Conservation (phyloP, 73 alveolate species). For the Tetrahymena malaccensis region DNA sequence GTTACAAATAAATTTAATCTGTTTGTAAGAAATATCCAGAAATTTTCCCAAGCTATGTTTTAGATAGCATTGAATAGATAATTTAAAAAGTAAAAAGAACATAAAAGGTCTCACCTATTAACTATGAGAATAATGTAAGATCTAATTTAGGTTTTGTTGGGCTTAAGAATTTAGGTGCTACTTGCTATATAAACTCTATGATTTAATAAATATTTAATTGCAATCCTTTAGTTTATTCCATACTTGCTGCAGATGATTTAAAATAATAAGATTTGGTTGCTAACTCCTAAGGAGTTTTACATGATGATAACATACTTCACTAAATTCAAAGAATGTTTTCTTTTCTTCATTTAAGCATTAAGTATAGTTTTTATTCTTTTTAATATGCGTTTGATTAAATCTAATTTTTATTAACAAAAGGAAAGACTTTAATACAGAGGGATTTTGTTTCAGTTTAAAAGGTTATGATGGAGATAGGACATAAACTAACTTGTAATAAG, state of each 20-base stretch:
- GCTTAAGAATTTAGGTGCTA: background rate
- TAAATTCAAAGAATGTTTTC: background rate
- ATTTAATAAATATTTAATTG: background rate
- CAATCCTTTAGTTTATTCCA: background rate
- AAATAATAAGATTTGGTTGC: background rate
- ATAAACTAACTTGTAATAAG: background rate
- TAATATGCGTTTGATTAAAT: background rate
- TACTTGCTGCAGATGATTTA: background rate
- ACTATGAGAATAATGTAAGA: background rate
- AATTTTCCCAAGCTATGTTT: background rate
- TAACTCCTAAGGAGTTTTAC: background rate
- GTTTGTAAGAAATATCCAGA: background rate
- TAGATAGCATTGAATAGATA: background rate
- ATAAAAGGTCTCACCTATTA: background rate
- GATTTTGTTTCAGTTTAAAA: background rate
- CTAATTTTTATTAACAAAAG: background rate
- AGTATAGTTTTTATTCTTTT: background rate
- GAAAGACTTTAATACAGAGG: background rate
- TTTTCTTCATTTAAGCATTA: background rate
- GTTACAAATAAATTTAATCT: background rate
- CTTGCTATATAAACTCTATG: background rate
- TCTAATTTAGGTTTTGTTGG: background rate
- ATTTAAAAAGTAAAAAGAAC: background rate
- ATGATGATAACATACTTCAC: background rate
- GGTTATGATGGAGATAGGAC: background rate